Conservation (phyloP, 208 protist species). For the Crithidia expoeki region DNA sequence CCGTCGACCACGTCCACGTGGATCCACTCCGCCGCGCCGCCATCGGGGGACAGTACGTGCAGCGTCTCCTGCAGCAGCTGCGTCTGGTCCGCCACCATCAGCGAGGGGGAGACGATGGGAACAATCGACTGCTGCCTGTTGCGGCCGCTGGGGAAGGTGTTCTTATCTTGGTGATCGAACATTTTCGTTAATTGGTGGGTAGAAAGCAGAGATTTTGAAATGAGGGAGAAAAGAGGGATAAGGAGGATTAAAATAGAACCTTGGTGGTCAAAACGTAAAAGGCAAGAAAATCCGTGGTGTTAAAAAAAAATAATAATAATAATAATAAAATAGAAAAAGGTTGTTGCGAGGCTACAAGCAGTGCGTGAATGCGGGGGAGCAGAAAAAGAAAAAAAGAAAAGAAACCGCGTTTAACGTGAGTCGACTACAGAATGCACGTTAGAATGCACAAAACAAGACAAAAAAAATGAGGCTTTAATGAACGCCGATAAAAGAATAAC, state of each 20-base stretch:
- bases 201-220: not conserved
- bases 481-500: too few relatives aligned
- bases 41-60: slow-evolving; percentile 67
- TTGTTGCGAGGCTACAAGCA: too few relatives aligned
- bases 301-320: too few relatives aligned
- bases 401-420: too few relatives aligned
- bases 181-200: not conserved
- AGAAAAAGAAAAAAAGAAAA: not conserved
- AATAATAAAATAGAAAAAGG: too few relatives aligned
- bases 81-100: slow-evolving; percentile 90
- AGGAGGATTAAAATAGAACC: slow-evolving; percentile 14
- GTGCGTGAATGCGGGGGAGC: too few relatives aligned
- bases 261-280: too few relatives aligned
- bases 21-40: slow-evolving; percentile 92
- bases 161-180: slow-evolving; percentile 17
- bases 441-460: too few relatives aligned
- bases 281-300: too few relatives aligned
- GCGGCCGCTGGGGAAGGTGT: slow-evolving; percentile 60
- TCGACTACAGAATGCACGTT: too few relatives aligned
- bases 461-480: too few relatives aligned
- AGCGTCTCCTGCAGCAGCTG: slow-evolving; percentile 72
- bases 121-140: slow-evolving; percentile 34
- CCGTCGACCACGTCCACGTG: slow-evolving; percentile 98
- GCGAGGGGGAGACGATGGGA: slow-evolving; percentile 88
- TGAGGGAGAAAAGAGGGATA: slow-evolving; percentile 1